phyloP scores from a whole-genome alignment of 192 early-diverging fungal genomes.

The Gamsiella multidivaricata region DNA sequence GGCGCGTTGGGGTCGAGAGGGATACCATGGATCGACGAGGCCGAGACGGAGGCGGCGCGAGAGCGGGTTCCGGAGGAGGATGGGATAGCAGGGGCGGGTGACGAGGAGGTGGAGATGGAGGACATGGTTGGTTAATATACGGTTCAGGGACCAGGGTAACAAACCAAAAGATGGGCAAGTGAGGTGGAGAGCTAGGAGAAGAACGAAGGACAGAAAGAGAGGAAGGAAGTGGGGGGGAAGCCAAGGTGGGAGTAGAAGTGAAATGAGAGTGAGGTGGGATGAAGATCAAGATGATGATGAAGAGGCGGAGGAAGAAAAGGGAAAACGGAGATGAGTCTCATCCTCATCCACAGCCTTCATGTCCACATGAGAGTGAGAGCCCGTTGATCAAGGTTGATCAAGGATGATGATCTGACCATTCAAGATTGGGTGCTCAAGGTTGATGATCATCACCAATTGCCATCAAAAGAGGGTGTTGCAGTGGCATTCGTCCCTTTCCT shows the following conservation, averaged over 20 bases:
- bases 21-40: conserved; percentile 6
- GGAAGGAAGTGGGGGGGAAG: neutral
- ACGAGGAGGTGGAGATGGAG: conserved; percentile 1
- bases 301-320: neutral
- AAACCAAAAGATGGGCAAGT: neutral
- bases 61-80: conserved; percentile 22
- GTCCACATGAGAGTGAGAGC: neutral
- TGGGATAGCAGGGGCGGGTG: neutral
- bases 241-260: neutral
- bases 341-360: neutral
- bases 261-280: neutral
- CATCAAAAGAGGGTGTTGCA: too few species aligned
- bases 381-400: neutral
- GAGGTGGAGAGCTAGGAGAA: neutral
- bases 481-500: too few species aligned
- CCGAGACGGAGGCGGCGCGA: conserved; percentile 34
- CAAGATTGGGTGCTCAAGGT: neutral
- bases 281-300: neutral
- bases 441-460: too few species aligned
- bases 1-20: neutral
- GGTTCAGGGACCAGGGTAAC: neutral
- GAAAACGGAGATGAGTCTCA: neutral
- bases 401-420: neutral
- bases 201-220: neutral
- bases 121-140: neutral